Evolutionary conservation across 441 rosid species (phyloP).

Genomic region (Rhodomyrtus psidioides): DNA sequence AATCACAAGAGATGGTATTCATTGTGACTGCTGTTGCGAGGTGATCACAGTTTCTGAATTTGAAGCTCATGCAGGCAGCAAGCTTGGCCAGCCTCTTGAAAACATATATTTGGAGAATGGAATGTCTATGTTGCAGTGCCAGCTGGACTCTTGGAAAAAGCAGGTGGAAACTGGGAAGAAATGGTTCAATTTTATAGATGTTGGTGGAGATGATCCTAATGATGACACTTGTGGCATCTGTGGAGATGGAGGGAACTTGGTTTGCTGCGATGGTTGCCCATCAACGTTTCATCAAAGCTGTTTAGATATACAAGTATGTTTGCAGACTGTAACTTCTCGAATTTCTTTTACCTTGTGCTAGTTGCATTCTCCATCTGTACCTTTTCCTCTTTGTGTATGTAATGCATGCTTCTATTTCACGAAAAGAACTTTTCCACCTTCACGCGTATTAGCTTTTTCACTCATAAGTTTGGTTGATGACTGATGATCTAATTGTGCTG

Average conservation of each 20-base stretch:
- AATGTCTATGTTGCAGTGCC: conserved; percentile 61
- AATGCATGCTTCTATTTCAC: not conserved
- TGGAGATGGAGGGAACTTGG: conserved; percentile 96
- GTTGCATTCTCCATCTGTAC: not conserved
- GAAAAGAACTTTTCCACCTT: not conserved
- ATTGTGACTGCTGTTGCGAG: conserved; percentile 69
- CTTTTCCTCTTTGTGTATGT: not conserved
- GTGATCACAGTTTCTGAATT: conserved; percentile 42
- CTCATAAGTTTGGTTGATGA: not conserved
- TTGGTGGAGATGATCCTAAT: conserved; percentile 68
- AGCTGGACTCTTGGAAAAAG: conserved; percentile 64
- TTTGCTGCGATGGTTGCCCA: conserved; percentile 96
- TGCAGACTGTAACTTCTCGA: not conserved
- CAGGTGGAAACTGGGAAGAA: conserved; percentile 42
- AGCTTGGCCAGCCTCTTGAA: conserved; percentile 35
- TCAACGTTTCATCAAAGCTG: conserved; percentile 95
- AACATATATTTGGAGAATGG: conserved; percentile 68
- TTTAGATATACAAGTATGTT: conserved; percentile 64
- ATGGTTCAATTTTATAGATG: conserved; percentile 60
- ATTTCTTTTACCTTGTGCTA: not conserved
- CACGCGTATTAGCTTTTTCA: not conserved
- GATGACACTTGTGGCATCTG: conserved; percentile 97
- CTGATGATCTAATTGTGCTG: not conserved
- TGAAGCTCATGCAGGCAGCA: conserved; percentile 64
- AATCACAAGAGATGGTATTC: conserved; percentile 59